These are phyloP conservation scores for Stellera chamaejasme DNA, from an alignment of 345 rosid species.

Conservation along the genomic window DNA sequence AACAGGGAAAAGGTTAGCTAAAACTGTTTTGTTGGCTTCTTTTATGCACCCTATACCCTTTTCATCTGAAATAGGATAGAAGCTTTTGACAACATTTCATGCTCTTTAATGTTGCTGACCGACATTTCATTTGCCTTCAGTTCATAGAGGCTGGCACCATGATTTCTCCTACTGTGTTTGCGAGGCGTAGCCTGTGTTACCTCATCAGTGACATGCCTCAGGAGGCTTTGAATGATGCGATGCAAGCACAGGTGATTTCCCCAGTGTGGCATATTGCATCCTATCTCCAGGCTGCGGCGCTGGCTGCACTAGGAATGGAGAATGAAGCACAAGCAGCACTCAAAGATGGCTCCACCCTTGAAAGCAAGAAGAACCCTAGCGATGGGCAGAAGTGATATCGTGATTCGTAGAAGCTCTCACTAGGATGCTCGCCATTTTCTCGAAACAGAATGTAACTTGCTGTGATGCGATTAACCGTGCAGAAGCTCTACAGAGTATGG, in stretches of 20 bases:
- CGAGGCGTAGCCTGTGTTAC: conserved; percentile 67
- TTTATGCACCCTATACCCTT: too few species aligned
- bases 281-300: conserved; percentile 70
- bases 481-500: too few species aligned
- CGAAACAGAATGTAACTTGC: conserved; percentile 5
- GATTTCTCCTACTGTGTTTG: conserved; percentile 67
- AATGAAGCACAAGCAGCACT: conserved; percentile 63
- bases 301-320: conserved; percentile 52
- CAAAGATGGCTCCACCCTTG: conserved; percentile 59
- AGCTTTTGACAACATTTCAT: too few species aligned
- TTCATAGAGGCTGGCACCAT: conserved; percentile 64
- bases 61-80: too few species aligned
- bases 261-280: conserved; percentile 77
- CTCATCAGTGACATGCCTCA: conserved; percentile 63
- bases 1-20: too few species aligned
- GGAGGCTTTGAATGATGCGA: conserved; percentile 70
- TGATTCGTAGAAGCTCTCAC: conserved; percentile 5
- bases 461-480: conserved; percentile 2
- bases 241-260: conserved; percentile 63
- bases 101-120: conserved; percentile 6
- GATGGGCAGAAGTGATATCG: conserved; percentile 20
- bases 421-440: not conserved
- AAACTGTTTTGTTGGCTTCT: too few species aligned
- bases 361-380: conserved; percentile 34
- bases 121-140: conserved; percentile 28